Evolutionary conservation across 2,329 filamentous ascomycete species (phyloP).

Genomic region (Dactylella cylindrospora): DNA sequence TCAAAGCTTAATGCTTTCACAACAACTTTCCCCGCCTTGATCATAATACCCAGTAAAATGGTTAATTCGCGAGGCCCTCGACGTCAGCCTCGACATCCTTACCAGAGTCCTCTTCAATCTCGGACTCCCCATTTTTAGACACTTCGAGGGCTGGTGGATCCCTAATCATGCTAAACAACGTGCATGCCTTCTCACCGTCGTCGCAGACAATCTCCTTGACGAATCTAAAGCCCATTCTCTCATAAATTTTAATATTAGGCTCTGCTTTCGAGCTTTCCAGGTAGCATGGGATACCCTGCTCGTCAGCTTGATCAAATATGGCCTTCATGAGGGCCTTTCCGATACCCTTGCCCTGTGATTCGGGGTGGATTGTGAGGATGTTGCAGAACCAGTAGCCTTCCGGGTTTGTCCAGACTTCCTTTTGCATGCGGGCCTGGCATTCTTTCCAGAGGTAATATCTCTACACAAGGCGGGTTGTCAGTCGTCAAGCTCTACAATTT

Average conservation of each 20-base stretch:
- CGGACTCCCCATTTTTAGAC: slow-evolving; percentile 29
- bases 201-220: slow-evolving; percentile 67
- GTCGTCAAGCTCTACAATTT: slow-evolving; percentile 1
- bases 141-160: slow-evolving; percentile 50
- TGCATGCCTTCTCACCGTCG: slow-evolving; percentile 62
- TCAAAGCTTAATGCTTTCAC: too few relatives aligned
- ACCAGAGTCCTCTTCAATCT: slow-evolving; percentile 6
- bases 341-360: slow-evolving; percentile 67
- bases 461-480: slow-evolving; percentile 47
- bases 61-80: too few relatives aligned
- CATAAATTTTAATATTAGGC: slow-evolving; percentile 71
- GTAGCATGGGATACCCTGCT: slow-evolving; percentile 66
- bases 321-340: slow-evolving; percentile 65
- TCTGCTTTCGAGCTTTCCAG: slow-evolving; percentile 68
- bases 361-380: slow-evolving; percentile 68
- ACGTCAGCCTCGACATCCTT: slow-evolving; percentile 17
- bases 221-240: slow-evolving; percentile 67
- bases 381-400: slow-evolving; percentile 75
- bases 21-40: too few relatives aligned
- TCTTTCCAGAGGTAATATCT: slow-evolving; percentile 74
- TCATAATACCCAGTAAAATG: too few relatives aligned
- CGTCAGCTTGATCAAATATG: slow-evolving; percentile 65
- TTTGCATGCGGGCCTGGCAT: slow-evolving; percentile 64
- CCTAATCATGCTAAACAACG: slow-evolving; percentile 58
- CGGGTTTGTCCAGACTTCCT: slow-evolving; percentile 65